Conservation (phyloP, 345 rosid genomes). For the Brassica rapa region DNA sequence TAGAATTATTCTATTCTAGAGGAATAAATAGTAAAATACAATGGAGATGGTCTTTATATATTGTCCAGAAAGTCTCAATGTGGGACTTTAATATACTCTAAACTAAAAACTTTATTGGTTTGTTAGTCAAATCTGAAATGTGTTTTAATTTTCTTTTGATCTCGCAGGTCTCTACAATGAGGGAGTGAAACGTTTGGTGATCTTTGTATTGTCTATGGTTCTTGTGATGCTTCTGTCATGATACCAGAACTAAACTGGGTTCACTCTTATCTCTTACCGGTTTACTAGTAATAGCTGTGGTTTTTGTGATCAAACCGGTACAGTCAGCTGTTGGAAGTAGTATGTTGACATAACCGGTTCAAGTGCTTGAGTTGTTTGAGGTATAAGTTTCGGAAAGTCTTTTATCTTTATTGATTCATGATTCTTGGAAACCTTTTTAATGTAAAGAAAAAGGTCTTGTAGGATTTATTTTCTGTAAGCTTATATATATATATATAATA, state of each 20-base stretch:
- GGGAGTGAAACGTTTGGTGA: constrained; percentile 36
- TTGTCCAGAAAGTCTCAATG: no score
- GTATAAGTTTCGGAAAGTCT: constrained; percentile 33
- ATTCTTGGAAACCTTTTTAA: constrained; percentile 35
- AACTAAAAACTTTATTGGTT: not conserved
- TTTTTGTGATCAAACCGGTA: constrained; percentile 34
- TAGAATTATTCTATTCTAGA: no score
- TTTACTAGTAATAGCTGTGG: constrained; percentile 30
- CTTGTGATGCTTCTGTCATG: constrained; percentile 44
- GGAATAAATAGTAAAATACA: no score
- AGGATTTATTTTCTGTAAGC: constrained; percentile 13
- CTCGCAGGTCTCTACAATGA: constrained; percentile 57
- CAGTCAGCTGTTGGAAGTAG: constrained; percentile 21
- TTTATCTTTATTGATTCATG: constrained; percentile 30
- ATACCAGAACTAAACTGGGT: constrained; percentile 20
- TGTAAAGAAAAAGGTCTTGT: constrained; percentile 39
- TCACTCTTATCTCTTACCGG: constrained; percentile 16
- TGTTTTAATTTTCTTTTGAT: not conserved
- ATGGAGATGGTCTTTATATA: no score
- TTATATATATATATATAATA: constrained; percentile 9
- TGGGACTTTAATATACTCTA: no score
- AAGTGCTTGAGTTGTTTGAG: constrained; percentile 33
- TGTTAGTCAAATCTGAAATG: not conserved
- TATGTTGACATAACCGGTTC: constrained; percentile 29
- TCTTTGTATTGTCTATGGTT: constrained; percentile 39